A percentile compares a stretch with the other conserved stretches of the same genome.
Conservation (phyloP, 371 early-diverging fungal species). For the Saksenaea vasiformis region DNA sequence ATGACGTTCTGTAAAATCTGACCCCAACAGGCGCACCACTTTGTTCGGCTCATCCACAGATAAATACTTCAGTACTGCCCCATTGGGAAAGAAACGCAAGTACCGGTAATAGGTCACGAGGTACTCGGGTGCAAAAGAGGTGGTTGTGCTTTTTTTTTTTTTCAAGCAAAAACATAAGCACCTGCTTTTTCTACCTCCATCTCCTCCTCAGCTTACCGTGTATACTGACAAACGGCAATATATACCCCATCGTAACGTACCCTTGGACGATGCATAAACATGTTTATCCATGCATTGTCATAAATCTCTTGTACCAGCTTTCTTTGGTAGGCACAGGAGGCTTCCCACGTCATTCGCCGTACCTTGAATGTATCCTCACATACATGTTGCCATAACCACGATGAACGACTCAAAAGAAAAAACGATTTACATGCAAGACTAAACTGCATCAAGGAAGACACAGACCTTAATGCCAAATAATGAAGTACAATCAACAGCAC, state of each 20-base stretch:
- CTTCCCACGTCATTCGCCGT: slow-evolving; percentile 16
- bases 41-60: slow-evolving; percentile 50
- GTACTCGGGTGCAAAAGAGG: slow-evolving; percentile 40
- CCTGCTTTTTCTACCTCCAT: slow-evolving; percentile 27
- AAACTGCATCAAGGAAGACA: slow-evolving; percentile 30
- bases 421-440: slow-evolving; percentile 53
- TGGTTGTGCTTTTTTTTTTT: slow-evolving; percentile 45
- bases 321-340: slow-evolving; percentile 14
- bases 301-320: slow-evolving; percentile 12
- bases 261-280: slow-evolving; percentile 59
- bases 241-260: slow-evolving; percentile 62
- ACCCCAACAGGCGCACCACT: slow-evolving; percentile 28
- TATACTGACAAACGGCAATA: slow-evolving; percentile 58
- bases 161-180: slow-evolving; percentile 40
- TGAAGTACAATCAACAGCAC: slow-evolving; percentile 27
- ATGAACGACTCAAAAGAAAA: slow-evolving; percentile 38
- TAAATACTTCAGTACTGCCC: slow-evolving; percentile 33
- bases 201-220: slow-evolving; percentile 17
- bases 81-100: slow-evolving; percentile 58
- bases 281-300: slow-evolving; percentile 23
- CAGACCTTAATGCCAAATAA: slow-evolving; percentile 33
- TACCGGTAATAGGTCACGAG: slow-evolving; percentile 66
- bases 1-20: slow-evolving; percentile 27
- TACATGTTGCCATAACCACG: slow-evolving; percentile 50
- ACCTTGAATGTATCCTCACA: slow-evolving; percentile 40